Conservation (phyloP, 352 stramenopile species). For the Pythium rhizo-oryzae region DNA sequence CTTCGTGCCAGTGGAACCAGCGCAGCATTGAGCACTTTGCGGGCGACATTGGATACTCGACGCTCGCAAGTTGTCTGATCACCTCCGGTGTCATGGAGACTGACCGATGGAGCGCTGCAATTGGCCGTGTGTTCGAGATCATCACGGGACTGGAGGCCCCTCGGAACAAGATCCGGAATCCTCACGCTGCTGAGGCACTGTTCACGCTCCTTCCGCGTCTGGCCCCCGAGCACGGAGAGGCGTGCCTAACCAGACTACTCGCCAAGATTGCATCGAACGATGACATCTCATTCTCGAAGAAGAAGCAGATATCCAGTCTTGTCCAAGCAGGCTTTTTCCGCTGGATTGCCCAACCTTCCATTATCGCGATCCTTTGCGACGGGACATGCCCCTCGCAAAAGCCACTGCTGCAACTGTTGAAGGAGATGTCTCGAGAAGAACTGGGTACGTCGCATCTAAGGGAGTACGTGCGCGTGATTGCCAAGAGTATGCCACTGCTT, state of each 20-base stretch:
- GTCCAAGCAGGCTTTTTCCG: constrained; percentile 56
- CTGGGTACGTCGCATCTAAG: constrained; percentile 53
- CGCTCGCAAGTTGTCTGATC: constrained; percentile 58
- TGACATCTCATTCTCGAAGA: constrained; percentile 46
- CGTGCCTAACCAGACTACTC: constrained; percentile 41
- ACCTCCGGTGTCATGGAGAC: constrained; percentile 55
- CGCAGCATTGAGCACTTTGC: constrained; percentile 45
- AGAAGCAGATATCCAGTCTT: constrained; percentile 48
- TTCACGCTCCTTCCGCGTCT: constrained; percentile 55
- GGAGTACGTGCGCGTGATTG: constrained; percentile 55
- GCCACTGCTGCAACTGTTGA: constrained; percentile 42
- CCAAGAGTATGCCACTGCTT: constrained; percentile 51
- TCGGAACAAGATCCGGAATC: constrained; percentile 62
- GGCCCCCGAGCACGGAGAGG: constrained; percentile 28
- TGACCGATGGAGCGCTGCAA: constrained; percentile 31
- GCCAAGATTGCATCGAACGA: constrained; percentile 51
- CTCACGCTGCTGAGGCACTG: constrained; percentile 53
- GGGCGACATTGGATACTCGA: constrained; percentile 44
- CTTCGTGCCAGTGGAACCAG: constrained; percentile 29
- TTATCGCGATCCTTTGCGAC: constrained; percentile 43
- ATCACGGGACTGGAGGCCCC: constrained; percentile 43
- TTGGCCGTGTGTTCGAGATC: constrained; percentile 63
- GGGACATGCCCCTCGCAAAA: constrained; percentile 35
- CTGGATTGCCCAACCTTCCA: constrained; percentile 50
- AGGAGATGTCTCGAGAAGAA: constrained; percentile 49